These are phyloP conservation scores for Phialophora tarda DNA, from an alignment of 2,329 filamentous ascomycete species.

Conservation along the genomic window DNA sequence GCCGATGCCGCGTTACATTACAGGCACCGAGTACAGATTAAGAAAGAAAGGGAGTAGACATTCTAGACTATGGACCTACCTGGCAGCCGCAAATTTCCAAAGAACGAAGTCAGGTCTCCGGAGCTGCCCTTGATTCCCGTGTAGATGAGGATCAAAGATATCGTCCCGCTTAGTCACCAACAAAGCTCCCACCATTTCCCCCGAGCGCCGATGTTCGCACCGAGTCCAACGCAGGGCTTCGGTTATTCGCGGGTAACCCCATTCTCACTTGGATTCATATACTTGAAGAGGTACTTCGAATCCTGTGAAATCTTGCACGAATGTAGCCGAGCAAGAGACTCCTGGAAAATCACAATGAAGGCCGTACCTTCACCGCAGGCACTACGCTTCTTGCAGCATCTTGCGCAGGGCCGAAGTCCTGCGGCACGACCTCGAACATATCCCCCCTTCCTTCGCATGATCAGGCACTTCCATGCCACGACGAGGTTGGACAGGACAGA, in stretches of 20 bases:
- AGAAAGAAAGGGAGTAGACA: neutral
- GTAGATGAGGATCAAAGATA: neutral
- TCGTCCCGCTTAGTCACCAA: neutral
- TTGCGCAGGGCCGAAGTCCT: constrained; percentile 13
- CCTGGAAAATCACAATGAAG: constrained; percentile 26
- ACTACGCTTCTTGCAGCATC: constrained; percentile 27
- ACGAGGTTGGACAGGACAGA: constrained; percentile 32
- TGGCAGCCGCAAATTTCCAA: neutral
- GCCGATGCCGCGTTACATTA: neutral
- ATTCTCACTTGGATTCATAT: constrained; percentile 10
- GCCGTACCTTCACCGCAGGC: constrained; percentile 32
- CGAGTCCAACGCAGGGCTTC: neutral
- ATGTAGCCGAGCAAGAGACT: neutral
- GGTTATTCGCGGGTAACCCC: constrained; percentile 9
- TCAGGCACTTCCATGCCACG: constrained; percentile 34
- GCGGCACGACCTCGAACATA: constrained; percentile 23
- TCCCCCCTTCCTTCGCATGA: constrained; percentile 29
- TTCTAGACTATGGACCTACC: neutral
- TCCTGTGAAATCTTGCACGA: neutral
- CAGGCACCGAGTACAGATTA: neutral
- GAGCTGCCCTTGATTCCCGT: neutral
- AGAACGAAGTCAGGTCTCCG: neutral
- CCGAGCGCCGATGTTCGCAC: constrained; percentile 4
- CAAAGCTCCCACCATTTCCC: neutral
- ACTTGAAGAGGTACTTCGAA: neutral